These are phyloP conservation scores for Backusella australiensis DNA, from an alignment of 192 early-diverging fungal genomes.

Conservation along the genomic window DNA sequence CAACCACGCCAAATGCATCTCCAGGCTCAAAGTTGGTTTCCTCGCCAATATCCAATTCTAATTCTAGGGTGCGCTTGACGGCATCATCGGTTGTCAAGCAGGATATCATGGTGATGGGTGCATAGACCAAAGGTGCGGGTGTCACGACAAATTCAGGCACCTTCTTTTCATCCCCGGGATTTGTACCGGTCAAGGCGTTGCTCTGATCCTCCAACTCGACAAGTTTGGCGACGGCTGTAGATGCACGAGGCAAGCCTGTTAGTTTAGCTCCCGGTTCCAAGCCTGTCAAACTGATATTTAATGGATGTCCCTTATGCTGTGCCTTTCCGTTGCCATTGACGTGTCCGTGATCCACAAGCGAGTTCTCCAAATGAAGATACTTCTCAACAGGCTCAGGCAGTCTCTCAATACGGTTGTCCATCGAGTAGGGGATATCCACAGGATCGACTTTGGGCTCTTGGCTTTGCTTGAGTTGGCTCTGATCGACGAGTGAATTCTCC, in stretches of 20 bases:
- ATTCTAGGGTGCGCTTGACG: constrained; percentile 66
- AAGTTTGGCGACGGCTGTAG: constrained; percentile 47
- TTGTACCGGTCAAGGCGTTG: neutral
- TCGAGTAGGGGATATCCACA: constrained; percentile 13
- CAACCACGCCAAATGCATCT: constrained; percentile 85
- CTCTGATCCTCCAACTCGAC: neutral
- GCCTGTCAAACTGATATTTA: constrained; percentile 46
- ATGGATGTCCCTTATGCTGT: constrained; percentile 17
- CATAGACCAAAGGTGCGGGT: constrained; percentile 45
- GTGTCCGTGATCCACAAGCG: neutral
- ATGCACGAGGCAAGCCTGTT: constrained; percentile 57
- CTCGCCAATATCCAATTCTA: constrained; percentile 52
- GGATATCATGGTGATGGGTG: constrained; percentile 49
- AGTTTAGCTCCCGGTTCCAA: constrained; percentile 46
- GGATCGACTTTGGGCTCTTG: constrained; percentile 1
- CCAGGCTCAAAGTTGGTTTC: constrained; percentile 58
- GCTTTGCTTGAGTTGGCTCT: neutral
- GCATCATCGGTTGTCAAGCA: constrained; percentile 66
- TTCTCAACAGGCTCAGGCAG: constrained; percentile 18
- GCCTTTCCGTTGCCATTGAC: too few species aligned
- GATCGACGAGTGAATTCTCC: constrained; percentile 17
- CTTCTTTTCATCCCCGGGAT: neutral
- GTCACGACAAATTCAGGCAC: constrained; percentile 48
- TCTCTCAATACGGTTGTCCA: neutral
- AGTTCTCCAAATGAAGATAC: constrained; percentile 18